phyloP scores from a whole-genome alignment of 495 filamentous ascomycete genomes.

The Diplogelasinospora grovesii region DNA sequence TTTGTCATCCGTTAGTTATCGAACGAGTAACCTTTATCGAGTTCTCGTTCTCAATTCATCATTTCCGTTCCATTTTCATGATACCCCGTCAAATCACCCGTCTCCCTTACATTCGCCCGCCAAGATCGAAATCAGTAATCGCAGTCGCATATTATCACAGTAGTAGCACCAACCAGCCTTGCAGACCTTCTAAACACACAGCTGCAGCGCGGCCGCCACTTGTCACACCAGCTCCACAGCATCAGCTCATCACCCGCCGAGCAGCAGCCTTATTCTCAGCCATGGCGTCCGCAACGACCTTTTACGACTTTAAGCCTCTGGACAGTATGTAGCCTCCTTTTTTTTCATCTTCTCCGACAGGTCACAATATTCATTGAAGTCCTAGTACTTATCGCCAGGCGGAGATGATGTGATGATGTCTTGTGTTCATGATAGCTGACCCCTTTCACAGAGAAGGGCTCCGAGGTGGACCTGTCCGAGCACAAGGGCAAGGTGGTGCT shows the following conservation, averaged over 20 bases:
- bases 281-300: slow-evolving; percentile 83
- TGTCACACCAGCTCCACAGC: slow-evolving; percentile 5
- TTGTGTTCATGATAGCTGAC: neutral
- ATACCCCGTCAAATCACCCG: slow-evolving; percentile 1
- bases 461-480: slow-evolving; percentile 56
- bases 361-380: too few species aligned
- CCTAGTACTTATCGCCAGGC: too few species aligned
- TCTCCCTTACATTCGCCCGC: slow-evolving; percentile 1
- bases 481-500: slow-evolving; percentile 90
- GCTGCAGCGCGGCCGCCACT: too few species aligned
- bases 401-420: neutral
- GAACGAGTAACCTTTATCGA: too few species aligned
- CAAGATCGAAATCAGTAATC: neutral
- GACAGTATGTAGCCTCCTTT: slow-evolving; percentile 54
- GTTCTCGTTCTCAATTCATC: neutral
- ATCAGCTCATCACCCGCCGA: too few species aligned
- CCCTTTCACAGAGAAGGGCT: slow-evolving; percentile 59
- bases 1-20: too few species aligned
- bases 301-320: slow-evolving; percentile 86
- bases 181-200: neutral
- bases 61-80: slow-evolving; percentile 2
- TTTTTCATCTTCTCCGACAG: neutral
- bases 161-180: neutral
- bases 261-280: too few species aligned
- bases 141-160: neutral